Evolutionary conservation across 1,284 basidiomycete genomes (phyloP).

Genomic region (Amylostereum areolatum): DNA sequence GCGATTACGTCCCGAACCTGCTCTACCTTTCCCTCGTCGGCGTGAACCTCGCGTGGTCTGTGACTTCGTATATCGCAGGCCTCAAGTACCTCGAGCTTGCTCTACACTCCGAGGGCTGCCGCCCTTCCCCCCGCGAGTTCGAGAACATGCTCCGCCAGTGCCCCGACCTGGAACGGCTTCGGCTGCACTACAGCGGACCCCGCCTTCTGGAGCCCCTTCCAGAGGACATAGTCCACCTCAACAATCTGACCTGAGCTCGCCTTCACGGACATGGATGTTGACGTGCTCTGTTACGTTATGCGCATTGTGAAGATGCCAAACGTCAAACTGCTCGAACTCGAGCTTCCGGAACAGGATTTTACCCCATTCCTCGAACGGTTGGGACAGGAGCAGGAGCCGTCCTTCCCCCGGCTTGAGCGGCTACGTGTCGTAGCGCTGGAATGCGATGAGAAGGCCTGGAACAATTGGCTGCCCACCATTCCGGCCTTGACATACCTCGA

Average conservation of each 20-base stretch:
- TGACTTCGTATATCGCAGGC: conserved; percentile 43
- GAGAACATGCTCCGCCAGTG: conserved; percentile 41
- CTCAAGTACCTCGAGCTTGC: conserved; percentile 49
- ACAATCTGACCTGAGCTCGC: conserved; percentile 36
- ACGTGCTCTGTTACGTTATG: conserved; percentile 39
- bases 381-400: conserved; percentile 4
- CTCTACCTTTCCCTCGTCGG: conserved; percentile 53
- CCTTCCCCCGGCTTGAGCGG: conserved; percentile 31
- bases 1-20: conserved; percentile 40
- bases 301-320: conserved; percentile 38
- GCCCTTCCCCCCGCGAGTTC: conserved; percentile 48
- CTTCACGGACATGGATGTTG: conserved; percentile 49
- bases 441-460: conserved; percentile 33
- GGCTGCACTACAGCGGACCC: conserved; percentile 53
- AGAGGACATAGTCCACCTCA: conserved; percentile 27
- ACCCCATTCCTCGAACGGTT: conserved; percentile 34
- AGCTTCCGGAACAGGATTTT: conserved; percentile 47
- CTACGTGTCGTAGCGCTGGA: conserved; percentile 41
- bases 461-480: conserved; percentile 29
- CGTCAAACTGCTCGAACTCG: conserved; percentile 37
- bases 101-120: conserved; percentile 51
- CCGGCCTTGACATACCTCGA: conserved; percentile 35
- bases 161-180: conserved; percentile 39
- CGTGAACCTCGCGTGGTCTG: conserved; percentile 55
- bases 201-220: conserved; percentile 34